phyloP scores from a whole-genome alignment of 1,284 basidiomycete genomes.

The Sphaerobolus stellatus region DNA sequence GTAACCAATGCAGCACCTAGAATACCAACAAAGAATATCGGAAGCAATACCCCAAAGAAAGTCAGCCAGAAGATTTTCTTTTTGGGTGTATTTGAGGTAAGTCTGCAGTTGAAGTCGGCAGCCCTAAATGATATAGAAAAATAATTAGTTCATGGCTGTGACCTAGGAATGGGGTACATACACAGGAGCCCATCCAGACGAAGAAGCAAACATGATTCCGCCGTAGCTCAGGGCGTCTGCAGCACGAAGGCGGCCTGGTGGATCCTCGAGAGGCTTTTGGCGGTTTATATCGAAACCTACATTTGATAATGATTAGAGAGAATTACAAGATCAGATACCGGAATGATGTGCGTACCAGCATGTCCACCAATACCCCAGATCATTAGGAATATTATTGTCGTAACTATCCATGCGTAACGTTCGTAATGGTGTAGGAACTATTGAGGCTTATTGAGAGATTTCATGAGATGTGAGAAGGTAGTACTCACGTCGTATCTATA shows the following conservation, averaged over 20 bases:
- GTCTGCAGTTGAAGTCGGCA: constrained; percentile 56
- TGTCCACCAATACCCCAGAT: constrained; percentile 6
- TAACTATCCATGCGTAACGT: constrained; percentile 9
- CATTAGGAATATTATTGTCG: constrained; percentile 6
- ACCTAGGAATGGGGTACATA: neutral
- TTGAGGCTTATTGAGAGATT: neutral
- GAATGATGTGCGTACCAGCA: constrained; percentile 7
- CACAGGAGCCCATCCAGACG: constrained; percentile 38
- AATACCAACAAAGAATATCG: constrained; percentile 53
- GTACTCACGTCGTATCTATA: constrained; percentile 8
- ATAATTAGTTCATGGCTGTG: neutral
- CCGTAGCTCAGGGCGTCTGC: constrained; percentile 56
- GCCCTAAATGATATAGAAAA: constrained; percentile 33
- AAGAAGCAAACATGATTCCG: constrained; percentile 56
- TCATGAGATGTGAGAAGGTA: neutral
- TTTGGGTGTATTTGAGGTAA: constrained; percentile 45
- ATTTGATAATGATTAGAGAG: no score
- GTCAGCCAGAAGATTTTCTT: constrained; percentile 53
- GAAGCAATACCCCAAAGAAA: constrained; percentile 58
- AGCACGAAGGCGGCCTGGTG: constrained; percentile 39
- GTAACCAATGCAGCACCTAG: constrained; percentile 57
- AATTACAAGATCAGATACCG: no score
- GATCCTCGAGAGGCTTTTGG: constrained; percentile 46
- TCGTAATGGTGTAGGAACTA: constrained; percentile 12
- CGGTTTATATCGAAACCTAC: constrained; percentile 1